Base-by-base conservation (phyloP, 2,329 filamentous ascomycete genomes). In the Onygena corvina region DNA sequence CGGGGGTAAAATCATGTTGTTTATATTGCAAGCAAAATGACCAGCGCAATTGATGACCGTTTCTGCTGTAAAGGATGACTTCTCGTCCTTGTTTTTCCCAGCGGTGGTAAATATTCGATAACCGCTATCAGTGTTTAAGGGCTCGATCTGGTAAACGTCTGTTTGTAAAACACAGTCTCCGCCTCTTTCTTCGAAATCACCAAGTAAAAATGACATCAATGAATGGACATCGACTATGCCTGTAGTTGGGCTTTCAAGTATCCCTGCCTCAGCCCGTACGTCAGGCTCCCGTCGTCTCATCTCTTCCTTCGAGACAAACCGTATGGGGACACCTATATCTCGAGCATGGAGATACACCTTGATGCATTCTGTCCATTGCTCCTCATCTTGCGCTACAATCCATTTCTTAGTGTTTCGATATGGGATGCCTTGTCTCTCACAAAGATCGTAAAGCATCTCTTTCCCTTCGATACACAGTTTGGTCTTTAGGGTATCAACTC, bases 201-300 rank as follows among this genome's bases (percentile, higher is more conserved):
- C 87, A 53, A 83, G 78, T 12, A 98, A 72, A 59, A 77, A 82
- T 30, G 83, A 72, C 90, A 96, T 96, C 47, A 90, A 73, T 0
- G 77, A 74, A 62, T 98, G 90, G 3, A 79, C 85, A 64, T 96
- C 89, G 3, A 98, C 74, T 58, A 98, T 96, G 1, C 92, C 92
- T 0, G 90, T 96, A 0, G 80, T 83, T 0, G 84, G 79, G 55
- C 81, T 86, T 66, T 93, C 87, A n/a, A 96, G 76, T 2, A 88
- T 80, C 3, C 85, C 89, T 0, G 75, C 73, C 40, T 73, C 69
- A 2, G 86, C 87, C 8, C 76, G 73, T 2, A 96, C 86, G 23
- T 79, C 79, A 0, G 90, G 88, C 60, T 95, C 90, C 4, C 77
- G 67, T 0, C 68, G 59, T 23, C 63, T 60, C 1, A 84, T 81